Evolutionary conservation across 2,329 filamentous ascomycete genomes (phyloP), one percentile per base, ranked within the genome.

Genomic region (Cordyceps cicadae): DNA sequence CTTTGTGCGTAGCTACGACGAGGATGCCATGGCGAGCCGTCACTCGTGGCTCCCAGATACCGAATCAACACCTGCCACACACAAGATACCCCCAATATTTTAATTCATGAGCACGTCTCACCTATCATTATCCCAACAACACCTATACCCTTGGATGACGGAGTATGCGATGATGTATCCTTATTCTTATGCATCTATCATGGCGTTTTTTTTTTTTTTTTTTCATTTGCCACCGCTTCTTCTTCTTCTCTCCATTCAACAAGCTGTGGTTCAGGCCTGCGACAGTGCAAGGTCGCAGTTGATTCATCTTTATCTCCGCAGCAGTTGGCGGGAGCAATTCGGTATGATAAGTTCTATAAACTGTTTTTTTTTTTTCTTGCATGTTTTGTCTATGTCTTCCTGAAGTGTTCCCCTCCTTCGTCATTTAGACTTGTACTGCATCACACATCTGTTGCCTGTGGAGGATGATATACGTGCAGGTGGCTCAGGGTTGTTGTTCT

Each of bases 41-140:
- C 57, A 60, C 21, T 60, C 57, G 12, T 60, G 57, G 57, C 57
- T 60, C 15, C 57, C 57, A 2, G 57, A 60, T 24, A 60, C 57
- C 2, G 50, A 60, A 7, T 29, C 32, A 2, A 60, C 46, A 17
- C 57, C 57, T 12, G 41, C 57, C 50, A 41, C 17, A 46, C 57
- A 57, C 29, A 32, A 57, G 5, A 55, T 60, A n/a, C 57, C 57
- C 2, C 14, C 50, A 14, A 19, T 60, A 12, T 60, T 60, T 15
- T 60, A 41, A 53, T 9, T 48, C 9, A 9, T 26, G 15, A 12
- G 19, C n/a, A 26, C 15, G 12, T 37, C 15, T 3, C 6, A n/a
- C 14, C 8, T 54, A 41, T 53, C 21, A 14, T 48, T 48, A 41
- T 41, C 49, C 3, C n/a, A 21, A 39, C 14, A 41, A n/a, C 26